phyloP scores from a whole-genome alignment of 768 basidiomycete genomes.

The Kwoniella pini region DNA sequence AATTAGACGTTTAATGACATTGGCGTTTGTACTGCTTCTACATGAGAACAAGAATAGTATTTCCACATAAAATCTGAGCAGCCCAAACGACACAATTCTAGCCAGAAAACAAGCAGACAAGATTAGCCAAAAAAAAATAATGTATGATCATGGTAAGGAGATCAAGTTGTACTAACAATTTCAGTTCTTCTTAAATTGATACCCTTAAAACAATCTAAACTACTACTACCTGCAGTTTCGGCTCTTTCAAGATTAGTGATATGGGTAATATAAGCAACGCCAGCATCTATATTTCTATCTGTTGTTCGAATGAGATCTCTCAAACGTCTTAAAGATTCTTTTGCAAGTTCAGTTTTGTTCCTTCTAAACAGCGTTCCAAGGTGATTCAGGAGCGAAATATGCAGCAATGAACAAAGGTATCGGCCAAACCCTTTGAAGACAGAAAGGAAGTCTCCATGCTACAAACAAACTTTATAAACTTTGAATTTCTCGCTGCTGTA shows the following conservation, averaged over 20 bases:
- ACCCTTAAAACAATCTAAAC: conserved; percentile 43
- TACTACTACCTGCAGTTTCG: conserved; percentile 31
- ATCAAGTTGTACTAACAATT: conserved; percentile 29
- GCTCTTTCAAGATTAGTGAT: conserved; percentile 34
- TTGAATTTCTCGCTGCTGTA: no score
- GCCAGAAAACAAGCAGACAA: not conserved
- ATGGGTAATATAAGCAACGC: conserved; percentile 39
- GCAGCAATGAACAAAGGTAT: conserved; percentile 34
- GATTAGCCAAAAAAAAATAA: not conserved
- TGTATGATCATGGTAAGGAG: not conserved
- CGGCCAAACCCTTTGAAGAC: conserved; percentile 42
- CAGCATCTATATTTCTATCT: conserved; percentile 44
- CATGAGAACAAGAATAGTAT: no score
- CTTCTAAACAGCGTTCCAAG: conserved; percentile 45
- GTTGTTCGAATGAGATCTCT: conserved; percentile 25
- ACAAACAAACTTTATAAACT: not conserved
- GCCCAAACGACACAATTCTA: conserved; percentile 41
- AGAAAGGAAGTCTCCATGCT: conserved; percentile 36
- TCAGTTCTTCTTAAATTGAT: conserved; percentile 46
- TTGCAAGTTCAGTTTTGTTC: conserved; percentile 32
- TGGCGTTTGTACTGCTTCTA: no score
- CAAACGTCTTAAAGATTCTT: conserved; percentile 21
- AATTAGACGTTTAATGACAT: no score
- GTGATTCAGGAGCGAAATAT: conserved; percentile 43
- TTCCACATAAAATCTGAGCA: conserved; percentile 46